Evolutionary conservation across 345 rosid species (phyloP), one percentile per base, ranked within the genome.

Genomic region (Leavenworthia alabamica): DNA sequence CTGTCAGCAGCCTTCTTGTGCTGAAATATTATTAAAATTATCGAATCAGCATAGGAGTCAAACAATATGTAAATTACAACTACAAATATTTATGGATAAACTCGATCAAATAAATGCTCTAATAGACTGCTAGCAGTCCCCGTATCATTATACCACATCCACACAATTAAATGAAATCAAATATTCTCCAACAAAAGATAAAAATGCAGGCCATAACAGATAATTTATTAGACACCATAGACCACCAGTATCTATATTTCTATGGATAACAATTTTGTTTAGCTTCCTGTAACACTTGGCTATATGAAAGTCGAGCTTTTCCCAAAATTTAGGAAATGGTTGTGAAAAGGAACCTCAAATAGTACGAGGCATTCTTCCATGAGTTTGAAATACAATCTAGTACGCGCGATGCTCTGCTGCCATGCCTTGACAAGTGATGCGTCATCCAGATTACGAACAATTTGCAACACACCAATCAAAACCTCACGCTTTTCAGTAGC

Each of bases 361-460:
- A 87, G 97, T 63, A 80, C 76, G 54, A 87, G 86, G 78, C 92
- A 82, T 83, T 93, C 99, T 79, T 93, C 99, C 95, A 87, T 68
- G 57, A 93, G 97, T 71, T 93, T 93, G 81, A 93, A 93, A 79
- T 87, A 93, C 55, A 89, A 75, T 83, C 97, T 81, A 31, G 97
- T 93, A 36, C 99, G 94, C 66, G 96, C 99, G 36, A 89, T 82
- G 82, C 96, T 93, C 79, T 89, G 97, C 84, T 89, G 97, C 99
- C 99, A 93, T 7, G 92, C 96, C 79, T 89, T 89, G 64, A 80
- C 88, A 72, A 87, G 83, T 32, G 99, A 93, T 62, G 76, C 60
- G 60, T 93, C 96, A 84, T 93, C 99, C 71, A 93, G 81, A 76
- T 93, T 93, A 56, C 97, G 91, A 65, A 93, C 83, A 52, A 87